Conservation (phyloP, 1,139 yeast species). For the Blastobotrys proliferans region DNA sequence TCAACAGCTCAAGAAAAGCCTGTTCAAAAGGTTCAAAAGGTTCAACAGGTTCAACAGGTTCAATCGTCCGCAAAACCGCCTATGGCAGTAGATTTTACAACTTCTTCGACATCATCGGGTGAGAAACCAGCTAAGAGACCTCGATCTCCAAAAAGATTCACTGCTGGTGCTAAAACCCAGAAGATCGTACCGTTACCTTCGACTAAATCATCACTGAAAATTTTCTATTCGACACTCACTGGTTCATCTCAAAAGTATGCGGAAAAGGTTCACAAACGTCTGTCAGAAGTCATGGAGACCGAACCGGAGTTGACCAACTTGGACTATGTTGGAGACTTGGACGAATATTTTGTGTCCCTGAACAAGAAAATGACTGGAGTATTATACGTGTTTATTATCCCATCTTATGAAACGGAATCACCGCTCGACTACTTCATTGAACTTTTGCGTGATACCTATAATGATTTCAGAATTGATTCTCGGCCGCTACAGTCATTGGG, state of each 20-base stretch:
- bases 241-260: slow-evolving; percentile 79
- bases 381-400: slow-evolving; percentile 68
- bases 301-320: slow-evolving; percentile 60
- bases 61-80: slow-evolving; percentile 5
- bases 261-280: slow-evolving; percentile 37
- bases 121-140: slow-evolving; percentile 13
- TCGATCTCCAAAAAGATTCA: slow-evolving; percentile 24
- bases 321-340: slow-evolving; percentile 82
- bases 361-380: slow-evolving; percentile 31
- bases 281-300: slow-evolving; percentile 38
- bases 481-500: slow-evolving; percentile 60
- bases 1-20: background rate
- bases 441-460: slow-evolving; percentile 71
- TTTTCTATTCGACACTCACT: slow-evolving; percentile 81
- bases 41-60: slow-evolving; percentile 2
- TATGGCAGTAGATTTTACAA: slow-evolving; percentile 42
- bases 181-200: slow-evolving; percentile 28
- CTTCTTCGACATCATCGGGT: slow-evolving; percentile 25
- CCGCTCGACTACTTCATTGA: slow-evolving; percentile 87
- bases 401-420: slow-evolving; percentile 89
- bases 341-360: slow-evolving; percentile 69
- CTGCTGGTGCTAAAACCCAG: slow-evolving; percentile 25
- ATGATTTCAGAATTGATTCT: slow-evolving; percentile 82
- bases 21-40: slow-evolving; percentile 1
- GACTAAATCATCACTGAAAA: slow-evolving; percentile 39